phyloP scores from a whole-genome alignment of 768 basidiomycete genomes.

The Agaricus sinodeliciosus region DNA sequence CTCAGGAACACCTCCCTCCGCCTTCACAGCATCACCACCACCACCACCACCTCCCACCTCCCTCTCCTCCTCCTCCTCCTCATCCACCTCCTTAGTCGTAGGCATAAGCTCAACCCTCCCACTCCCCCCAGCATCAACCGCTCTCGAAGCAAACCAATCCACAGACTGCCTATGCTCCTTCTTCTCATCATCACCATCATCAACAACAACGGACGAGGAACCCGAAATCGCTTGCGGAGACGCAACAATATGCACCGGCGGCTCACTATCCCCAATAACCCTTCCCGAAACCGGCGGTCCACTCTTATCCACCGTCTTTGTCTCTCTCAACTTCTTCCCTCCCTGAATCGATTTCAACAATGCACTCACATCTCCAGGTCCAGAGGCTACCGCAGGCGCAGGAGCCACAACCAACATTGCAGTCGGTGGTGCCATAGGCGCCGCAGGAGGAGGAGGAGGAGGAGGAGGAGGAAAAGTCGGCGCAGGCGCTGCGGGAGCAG shows the following conservation, averaged over 20 bases:
- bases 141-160: conserved; percentile 88
- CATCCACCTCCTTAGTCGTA: conserved; percentile 55
- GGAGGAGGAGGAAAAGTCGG: conserved; percentile 18
- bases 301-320: conserved; percentile 82
- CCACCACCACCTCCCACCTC: no score
- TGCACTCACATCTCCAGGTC: conserved; percentile 50
- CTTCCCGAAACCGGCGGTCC: conserved; percentile 60
- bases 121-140: conserved; percentile 53
- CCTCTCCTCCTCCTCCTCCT: conserved; percentile 33
- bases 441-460: conserved; percentile 21
- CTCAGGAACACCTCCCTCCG: conserved; percentile 36
- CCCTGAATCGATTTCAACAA: conserved; percentile 76
- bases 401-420: conserved; percentile 25
- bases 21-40: conserved; percentile 10
- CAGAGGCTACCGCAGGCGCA: conserved; percentile 24
- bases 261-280: conserved; percentile 69
- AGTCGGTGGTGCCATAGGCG: conserved; percentile 31
- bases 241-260: conserved; percentile 61
- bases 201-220: conserved; percentile 21
- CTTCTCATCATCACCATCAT: conserved; percentile 25
- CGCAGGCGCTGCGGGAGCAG: conserved; percentile 18
- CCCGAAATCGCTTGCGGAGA: conserved; percentile 23
- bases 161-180: conserved; percentile 61
- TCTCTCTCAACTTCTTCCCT: conserved; percentile 63
- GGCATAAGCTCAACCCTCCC: conserved; percentile 32